A percentile compares a stretch with the other conserved stretches of the same genome.
Evolutionary conservation across 2,329 filamentous ascomycete species (phyloP).

Genomic region (Colletotrichum sublineola): DNA sequence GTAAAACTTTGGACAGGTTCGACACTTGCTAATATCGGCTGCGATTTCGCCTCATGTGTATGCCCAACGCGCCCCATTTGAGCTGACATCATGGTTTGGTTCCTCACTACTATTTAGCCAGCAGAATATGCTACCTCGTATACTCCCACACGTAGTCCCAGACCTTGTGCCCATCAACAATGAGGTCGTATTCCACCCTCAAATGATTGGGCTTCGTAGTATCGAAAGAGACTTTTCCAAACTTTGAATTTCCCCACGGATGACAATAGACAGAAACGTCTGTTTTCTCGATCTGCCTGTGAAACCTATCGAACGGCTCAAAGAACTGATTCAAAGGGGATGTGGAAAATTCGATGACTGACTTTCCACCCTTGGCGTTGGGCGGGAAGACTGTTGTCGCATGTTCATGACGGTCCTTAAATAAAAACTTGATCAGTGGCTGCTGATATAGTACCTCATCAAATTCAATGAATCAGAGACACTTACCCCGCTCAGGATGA

Average conservation of each 20-base stretch:
- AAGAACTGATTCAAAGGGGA: constrained; percentile 79
- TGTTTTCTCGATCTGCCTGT: constrained; percentile 65
- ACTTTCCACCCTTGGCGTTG: constrained; percentile 53
- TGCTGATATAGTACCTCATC: neutral
- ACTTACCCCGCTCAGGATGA: constrained; percentile 71
- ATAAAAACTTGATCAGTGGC: neutral
- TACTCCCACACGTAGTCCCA: constrained; percentile 34
- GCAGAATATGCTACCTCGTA: neutral
- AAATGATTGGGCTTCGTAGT: constrained; percentile 12
- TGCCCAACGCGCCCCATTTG: no score
- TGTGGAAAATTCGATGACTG: constrained; percentile 75
- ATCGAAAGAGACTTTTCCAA: constrained; percentile 22
- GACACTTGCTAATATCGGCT: neutral
- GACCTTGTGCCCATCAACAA: constrained; percentile 20
- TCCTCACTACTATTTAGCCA: neutral
- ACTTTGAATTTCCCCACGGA: constrained; percentile 36
- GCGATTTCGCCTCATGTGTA: neutral
- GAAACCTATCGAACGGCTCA: constrained; percentile 70
- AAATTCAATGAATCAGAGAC: neutral
- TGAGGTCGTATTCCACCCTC: constrained; percentile 27
- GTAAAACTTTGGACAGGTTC: no score
- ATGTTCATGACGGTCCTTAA: constrained; percentile 72
- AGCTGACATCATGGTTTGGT: neutral
- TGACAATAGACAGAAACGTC: constrained; percentile 34
- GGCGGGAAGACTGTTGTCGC: constrained; percentile 65